Evolutionary conservation across 208 protist genomes (phyloP), one percentile per base, ranked within the genome.

Genomic region (Acanthamoeba lenticulata): DNA sequence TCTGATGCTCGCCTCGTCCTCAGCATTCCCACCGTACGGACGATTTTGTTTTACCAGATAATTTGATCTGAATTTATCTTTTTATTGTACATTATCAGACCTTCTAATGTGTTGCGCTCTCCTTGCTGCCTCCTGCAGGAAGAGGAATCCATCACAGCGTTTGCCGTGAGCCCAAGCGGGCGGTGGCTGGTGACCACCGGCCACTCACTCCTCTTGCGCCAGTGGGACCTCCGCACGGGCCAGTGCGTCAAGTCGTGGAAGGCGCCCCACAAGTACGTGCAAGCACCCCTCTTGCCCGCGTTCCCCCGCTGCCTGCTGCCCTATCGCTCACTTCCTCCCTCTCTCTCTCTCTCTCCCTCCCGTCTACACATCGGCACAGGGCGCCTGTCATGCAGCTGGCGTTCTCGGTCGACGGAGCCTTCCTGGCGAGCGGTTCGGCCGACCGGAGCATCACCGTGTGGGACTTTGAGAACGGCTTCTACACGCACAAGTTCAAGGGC

Each of bases 401-500:
- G 24, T 95, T 95, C 29, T 62, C 89, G 24, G 17, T n/a, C 24
- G 74, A 69, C 17, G 95, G 95, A 34, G 90, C 62, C 29, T n/a
- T 96, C 19, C 88, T 96, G 27, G 95, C 91, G 27, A 94, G 83
- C 34, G 95, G 90, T 47, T 95, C 95, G 13, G 86, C 81, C 45
- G 96, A 97, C 74, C 92, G 77, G 57, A 96, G 62, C 0, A 47
- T 96, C 55, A 38, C 72, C 34, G 94, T 97, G 34, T 97, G 95
- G 95, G 95, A 97, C 94, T 42, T 96, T 19, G 83, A 94, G 36
- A 52, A 96, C 45, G 95, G 95, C 67, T 95, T 94, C 67, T 94
- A 72, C 89, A 97, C 96, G 5, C 96, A 97, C 60, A 95, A 95
- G 44, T 95, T 97, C 52, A 69, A 44, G 29, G 94, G 93, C 49